Percentiles rank a stretch among this genome's conserved stretches.
phyloP scores from a whole-genome alignment of 2,329 filamentous ascomycete species.

The Thielaviopsis ethacetica region DNA sequence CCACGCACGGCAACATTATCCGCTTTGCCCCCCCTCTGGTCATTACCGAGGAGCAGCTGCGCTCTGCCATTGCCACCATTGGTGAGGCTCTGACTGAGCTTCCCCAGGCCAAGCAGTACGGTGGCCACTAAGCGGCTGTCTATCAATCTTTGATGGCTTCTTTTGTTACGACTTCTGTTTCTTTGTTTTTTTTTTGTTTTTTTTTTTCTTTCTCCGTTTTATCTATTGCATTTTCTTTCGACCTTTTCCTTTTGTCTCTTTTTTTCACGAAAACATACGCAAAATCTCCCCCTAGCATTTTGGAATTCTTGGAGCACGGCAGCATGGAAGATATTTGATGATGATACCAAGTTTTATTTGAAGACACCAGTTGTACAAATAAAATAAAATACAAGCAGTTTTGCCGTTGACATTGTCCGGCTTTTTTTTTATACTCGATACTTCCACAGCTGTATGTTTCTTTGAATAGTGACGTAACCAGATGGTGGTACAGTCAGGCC shows the following conservation, averaged over 20 bases:
- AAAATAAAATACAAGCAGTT: conserved; percentile 1
- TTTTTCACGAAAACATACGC: background rate
- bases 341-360: conserved; percentile 6
- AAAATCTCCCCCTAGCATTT: conserved; percentile 3
- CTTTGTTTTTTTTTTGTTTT: background rate
- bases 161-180: background rate
- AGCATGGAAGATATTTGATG: conserved; percentile 5
- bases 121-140: conserved; percentile 19
- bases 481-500: background rate
- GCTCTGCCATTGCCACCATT: conserved; percentile 63
- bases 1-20: conserved; percentile 97
- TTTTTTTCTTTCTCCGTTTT: background rate
- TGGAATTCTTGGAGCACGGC: background rate
- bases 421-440: conserved; percentile 1
- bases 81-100: conserved; percentile 67
- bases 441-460: background rate
- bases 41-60: conserved; percentile 77
- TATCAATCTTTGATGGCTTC: background rate
- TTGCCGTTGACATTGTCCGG: conserved; percentile 7
- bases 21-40: conserved; percentile 91
- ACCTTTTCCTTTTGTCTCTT: background rate
- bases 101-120: conserved; percentile 35
- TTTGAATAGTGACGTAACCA: background rate
- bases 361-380: background rate
- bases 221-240: background rate